Percentiles rank a stretch among this genome's conserved stretches.
phyloP scores from a whole-genome alignment of 2,329 filamentous ascomycete species.

The Trichoderma endophyticum region DNA sequence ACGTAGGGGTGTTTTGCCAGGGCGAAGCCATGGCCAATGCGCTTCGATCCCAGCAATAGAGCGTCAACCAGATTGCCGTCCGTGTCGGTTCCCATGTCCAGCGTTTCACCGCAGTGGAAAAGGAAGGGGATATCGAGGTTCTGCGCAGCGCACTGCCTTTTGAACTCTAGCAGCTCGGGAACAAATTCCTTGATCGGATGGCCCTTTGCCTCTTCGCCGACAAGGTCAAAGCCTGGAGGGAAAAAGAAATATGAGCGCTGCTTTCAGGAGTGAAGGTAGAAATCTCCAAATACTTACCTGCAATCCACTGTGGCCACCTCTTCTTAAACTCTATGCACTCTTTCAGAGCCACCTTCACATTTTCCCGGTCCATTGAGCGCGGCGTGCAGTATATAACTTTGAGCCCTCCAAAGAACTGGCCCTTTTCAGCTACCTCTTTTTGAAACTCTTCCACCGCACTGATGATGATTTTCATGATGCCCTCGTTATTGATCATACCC shows the following conservation, averaged over 20 bases:
- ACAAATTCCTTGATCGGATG: constrained; percentile 56
- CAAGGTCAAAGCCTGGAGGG: constrained; percentile 61
- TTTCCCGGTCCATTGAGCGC: constrained; percentile 50
- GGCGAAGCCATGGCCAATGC: constrained; percentile 72
- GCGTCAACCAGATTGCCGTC: constrained; percentile 70
- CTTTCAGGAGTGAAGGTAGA: neutral
- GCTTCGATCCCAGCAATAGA: constrained; percentile 61
- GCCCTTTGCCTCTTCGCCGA: constrained; percentile 64
- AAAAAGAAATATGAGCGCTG: neutral
- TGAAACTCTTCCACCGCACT: constrained; percentile 52
- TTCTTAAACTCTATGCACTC: constrained; percentile 62
- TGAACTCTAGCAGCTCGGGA: constrained; percentile 55
- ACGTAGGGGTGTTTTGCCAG: constrained; percentile 63
- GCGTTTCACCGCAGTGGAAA: constrained; percentile 74
- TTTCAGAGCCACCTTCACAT: constrained; percentile 51
- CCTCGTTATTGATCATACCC: constrained; percentile 49
- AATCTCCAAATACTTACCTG: constrained; percentile 46
- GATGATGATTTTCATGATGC: constrained; percentile 60
- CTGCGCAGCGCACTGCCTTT: constrained; percentile 45
- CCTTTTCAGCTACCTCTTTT: constrained; percentile 26
- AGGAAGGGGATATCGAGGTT: constrained; percentile 64
- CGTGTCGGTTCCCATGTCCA: constrained; percentile 60
- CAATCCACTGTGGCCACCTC: constrained; percentile 57
- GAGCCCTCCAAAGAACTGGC: constrained; percentile 56
- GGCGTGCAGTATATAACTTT: constrained; percentile 72